These are phyloP conservation scores for Cardiosporidium cionae DNA, from an alignment of 169 alveolate species.

Conservation along the genomic window DNA sequence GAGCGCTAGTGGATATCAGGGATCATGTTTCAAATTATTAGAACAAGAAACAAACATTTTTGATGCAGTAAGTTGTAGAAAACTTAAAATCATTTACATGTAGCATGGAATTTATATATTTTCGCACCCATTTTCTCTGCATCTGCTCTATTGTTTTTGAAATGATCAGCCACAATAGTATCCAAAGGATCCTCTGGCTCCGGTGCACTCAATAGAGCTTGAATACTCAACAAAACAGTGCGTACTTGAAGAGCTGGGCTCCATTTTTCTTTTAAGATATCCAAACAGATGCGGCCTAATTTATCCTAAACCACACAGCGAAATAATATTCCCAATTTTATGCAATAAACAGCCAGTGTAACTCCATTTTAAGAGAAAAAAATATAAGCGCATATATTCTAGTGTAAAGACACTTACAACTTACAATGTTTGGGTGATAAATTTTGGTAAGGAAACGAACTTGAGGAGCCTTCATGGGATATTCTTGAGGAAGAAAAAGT, in stretches of 20 bases:
- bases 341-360: not conserved
- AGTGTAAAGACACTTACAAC: not conserved
- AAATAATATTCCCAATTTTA: not conserved
- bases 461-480: conserved; percentile 99
- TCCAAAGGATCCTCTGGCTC: conserved; percentile 97
- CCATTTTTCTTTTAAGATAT: conserved; percentile 97
- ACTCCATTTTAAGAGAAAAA: not conserved
- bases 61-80: too few species aligned
- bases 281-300: conserved; percentile 96
- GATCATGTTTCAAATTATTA: too few species aligned
- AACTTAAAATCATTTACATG: too few species aligned
- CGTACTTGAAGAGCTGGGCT: conserved; percentile 97
- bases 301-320: conserved; percentile 61
- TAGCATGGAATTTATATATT: too few species aligned
- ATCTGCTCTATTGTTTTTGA: conserved; percentile 78
- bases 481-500: conserved; percentile 91
- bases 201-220: conserved; percentile 94
- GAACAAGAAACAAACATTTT: too few species aligned
- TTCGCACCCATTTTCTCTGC: conserved; percentile 77
- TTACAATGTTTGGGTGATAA: conserved; percentile 94
- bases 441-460: conserved; percentile 89
- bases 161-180: conserved; percentile 89
- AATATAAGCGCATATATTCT: not conserved
- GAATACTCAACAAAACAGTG: conserved; percentile 91
- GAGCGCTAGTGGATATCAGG: too few species aligned